Percentiles rank a stretch among this genome's conserved stretches.
phyloP scores from a whole-genome alignment of 2,329 filamentous ascomycete species.

The Albophoma yamanashiensis region DNA sequence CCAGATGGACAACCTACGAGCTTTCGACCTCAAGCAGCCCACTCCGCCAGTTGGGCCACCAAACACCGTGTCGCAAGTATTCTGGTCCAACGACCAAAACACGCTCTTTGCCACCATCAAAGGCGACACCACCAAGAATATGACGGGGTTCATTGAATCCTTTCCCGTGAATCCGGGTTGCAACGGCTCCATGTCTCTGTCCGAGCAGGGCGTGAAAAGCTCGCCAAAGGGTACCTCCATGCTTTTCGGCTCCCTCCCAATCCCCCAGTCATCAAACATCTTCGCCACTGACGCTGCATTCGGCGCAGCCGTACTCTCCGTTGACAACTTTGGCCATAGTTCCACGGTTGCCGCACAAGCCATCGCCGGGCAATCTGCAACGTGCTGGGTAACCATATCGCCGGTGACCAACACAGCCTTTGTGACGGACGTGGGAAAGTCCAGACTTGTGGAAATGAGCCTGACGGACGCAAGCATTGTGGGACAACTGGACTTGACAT shows the following conservation, averaged over 20 bases:
- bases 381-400: slow-evolving; percentile 47
- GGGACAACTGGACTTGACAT: slow-evolving; percentile 27
- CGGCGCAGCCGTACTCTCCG: slow-evolving; percentile 37
- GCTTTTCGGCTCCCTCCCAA: slow-evolving; percentile 40
- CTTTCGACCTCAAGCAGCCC: slow-evolving; percentile 40
- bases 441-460: slow-evolving; percentile 47
- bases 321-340: slow-evolving; percentile 23
- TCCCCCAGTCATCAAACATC: slow-evolving; percentile 32
- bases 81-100: slow-evolving; percentile 45
- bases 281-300: slow-evolving; percentile 50
- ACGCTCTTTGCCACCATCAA: slow-evolving; percentile 48
- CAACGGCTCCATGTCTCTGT: neutral
- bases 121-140: slow-evolving; percentile 42
- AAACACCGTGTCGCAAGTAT: slow-evolving; percentile 49
- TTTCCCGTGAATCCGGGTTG: slow-evolving; percentile 27
- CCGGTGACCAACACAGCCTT: slow-evolving; percentile 38
- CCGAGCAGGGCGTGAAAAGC: slow-evolving; percentile 15
- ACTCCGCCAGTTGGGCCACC: slow-evolving; percentile 47
- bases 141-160: slow-evolving; percentile 43
- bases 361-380: slow-evolving; percentile 40
- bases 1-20: slow-evolving; percentile 31
- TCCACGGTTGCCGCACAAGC: slow-evolving; percentile 24
- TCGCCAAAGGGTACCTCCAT: slow-evolving; percentile 44
- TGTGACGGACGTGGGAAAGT: slow-evolving; percentile 42
- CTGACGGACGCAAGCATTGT: slow-evolving; percentile 35